These are phyloP conservation scores for Diaporthe amygdali DNA, from an alignment of 2,329 filamentous ascomycete genomes.

Conservation along the genomic window DNA sequence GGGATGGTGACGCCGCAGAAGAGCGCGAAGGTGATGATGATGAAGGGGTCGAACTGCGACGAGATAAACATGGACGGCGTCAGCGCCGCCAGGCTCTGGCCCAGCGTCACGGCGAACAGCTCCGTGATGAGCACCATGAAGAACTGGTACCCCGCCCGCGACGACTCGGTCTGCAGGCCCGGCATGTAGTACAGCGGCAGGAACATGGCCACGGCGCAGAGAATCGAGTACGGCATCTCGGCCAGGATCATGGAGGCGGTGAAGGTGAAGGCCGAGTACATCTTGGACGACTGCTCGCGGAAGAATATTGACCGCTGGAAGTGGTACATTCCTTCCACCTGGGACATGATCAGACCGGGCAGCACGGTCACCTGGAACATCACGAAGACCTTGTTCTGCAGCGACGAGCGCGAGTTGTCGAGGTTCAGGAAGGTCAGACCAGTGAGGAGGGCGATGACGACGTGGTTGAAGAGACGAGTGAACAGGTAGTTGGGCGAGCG, in stretches of 20 bases:
- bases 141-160: conserved; percentile 84
- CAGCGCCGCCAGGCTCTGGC: conserved; percentile 75
- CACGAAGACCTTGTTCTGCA: conserved; percentile 88
- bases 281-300: conserved; percentile 84
- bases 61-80: conserved; percentile 82
- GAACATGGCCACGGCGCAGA: conserved; percentile 84
- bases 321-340: conserved; percentile 85
- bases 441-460: conserved; percentile 77
- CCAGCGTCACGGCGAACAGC: conserved; percentile 82
- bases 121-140: conserved; percentile 84
- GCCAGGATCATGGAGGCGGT: conserved; percentile 78
- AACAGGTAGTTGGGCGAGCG: conserved; percentile 88
- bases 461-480: conserved; percentile 84
- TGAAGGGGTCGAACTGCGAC: conserved; percentile 79
- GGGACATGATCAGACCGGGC: conserved; percentile 80
- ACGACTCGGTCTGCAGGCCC: conserved; percentile 67
- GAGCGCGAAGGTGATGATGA: conserved; percentile 81
- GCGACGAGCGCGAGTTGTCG: conserved; percentile 73
- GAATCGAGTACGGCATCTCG: conserved; percentile 82
- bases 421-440: conserved; percentile 82
- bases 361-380: conserved; percentile 90
- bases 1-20: conserved; percentile 91
- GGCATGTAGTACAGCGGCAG: conserved; percentile 85
- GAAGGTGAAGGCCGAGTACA: conserved; percentile 83
- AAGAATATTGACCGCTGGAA: conserved; percentile 82